phyloP scores from a whole-genome alignment of 129 eudicot genomes.

The Artemisia tridentata region DNA sequence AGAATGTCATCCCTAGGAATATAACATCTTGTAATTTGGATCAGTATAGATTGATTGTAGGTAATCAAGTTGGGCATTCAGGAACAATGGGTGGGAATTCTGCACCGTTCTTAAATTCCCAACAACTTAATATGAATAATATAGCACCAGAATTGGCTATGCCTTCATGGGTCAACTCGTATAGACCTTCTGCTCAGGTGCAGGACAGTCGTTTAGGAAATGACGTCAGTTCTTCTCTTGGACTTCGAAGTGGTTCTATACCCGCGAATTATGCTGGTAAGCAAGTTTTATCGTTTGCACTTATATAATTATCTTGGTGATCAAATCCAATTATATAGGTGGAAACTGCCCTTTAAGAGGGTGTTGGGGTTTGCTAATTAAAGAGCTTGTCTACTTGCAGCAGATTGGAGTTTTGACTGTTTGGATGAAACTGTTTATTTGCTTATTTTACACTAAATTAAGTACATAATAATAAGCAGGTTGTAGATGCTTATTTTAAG shows the following conservation, averaged over 20 bases:
- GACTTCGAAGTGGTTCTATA: conserved; percentile 28
- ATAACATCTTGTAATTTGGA: conserved; percentile 7
- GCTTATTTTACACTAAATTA: too few species aligned
- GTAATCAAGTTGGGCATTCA: conserved; percentile 28
- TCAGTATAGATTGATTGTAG: conserved; percentile 23
- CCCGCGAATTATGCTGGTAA: conserved; percentile 38
- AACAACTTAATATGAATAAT: conserved; percentile 20
- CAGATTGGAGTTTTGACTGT: too few species aligned
- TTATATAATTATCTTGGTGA: too few species aligned
- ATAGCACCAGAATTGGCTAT: conserved; percentile 31
- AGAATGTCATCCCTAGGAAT: conserved; percentile 8
- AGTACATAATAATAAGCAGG: too few species aligned
- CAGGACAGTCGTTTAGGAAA: conserved; percentile 21
- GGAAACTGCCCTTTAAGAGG: neutral
- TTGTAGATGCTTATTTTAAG: too few species aligned
- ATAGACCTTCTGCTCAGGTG: conserved; percentile 25
- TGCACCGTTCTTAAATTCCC: conserved; percentile 19
- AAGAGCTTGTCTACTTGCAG: too few species aligned
- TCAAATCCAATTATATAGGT: too few species aligned
- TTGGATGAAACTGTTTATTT: too few species aligned
- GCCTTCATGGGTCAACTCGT: conserved; percentile 25
- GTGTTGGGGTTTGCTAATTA: conserved; percentile 3
- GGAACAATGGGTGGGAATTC: conserved; percentile 30
- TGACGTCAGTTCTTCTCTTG: conserved; percentile 26
- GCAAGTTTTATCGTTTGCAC: neutral